These are phyloP conservation scores for Eutrema yunnanense DNA, from an alignment of 345 rosid species.

Conservation along the genomic window DNA sequence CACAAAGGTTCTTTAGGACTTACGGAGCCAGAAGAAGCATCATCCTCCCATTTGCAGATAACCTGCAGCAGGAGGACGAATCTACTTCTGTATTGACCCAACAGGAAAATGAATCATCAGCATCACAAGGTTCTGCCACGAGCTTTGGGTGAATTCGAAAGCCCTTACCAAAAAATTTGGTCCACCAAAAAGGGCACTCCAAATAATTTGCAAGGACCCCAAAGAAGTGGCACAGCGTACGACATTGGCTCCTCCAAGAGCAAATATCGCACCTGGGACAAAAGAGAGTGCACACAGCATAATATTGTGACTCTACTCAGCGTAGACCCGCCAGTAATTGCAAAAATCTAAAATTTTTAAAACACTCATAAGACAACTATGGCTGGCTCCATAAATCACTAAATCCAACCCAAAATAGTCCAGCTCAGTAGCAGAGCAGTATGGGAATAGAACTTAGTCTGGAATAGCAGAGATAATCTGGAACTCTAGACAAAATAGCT, in stretches of 20 bases:
- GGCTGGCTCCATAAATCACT: background rate
- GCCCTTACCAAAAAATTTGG: slow-evolving; percentile 56
- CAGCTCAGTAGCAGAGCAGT: background rate
- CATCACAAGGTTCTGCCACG: slow-evolving; percentile 63
- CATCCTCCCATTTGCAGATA: slow-evolving; percentile 65
- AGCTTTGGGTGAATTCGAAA: slow-evolving; percentile 61
- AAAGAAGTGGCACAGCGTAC: slow-evolving; percentile 87
- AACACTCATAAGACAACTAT: background rate
- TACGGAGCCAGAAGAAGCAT: slow-evolving; percentile 65
- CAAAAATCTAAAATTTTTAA: background rate
- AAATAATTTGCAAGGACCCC: slow-evolving; percentile 59
- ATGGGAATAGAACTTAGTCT: background rate
- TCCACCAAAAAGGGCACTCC: slow-evolving; percentile 76
- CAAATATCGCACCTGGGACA: slow-evolving; percentile 99
- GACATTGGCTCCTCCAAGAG: slow-evolving; percentile 88
- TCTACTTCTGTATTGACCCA: slow-evolving; percentile 36
- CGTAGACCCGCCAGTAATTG: slow-evolving; percentile 31
- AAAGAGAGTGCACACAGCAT: slow-evolving; percentile 50
- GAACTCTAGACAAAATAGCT: background rate
- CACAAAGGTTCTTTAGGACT: slow-evolving; percentile 33
- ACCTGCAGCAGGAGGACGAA: slow-evolving; percentile 71
- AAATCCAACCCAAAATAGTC: background rate
- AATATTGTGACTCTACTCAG: slow-evolving; percentile 37
- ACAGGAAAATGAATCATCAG: slow-evolving; percentile 54
- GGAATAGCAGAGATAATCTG: background rate